phyloP scores from a whole-genome alignment of 805 yeast species.

The Pichia thaimueangensis region DNA sequence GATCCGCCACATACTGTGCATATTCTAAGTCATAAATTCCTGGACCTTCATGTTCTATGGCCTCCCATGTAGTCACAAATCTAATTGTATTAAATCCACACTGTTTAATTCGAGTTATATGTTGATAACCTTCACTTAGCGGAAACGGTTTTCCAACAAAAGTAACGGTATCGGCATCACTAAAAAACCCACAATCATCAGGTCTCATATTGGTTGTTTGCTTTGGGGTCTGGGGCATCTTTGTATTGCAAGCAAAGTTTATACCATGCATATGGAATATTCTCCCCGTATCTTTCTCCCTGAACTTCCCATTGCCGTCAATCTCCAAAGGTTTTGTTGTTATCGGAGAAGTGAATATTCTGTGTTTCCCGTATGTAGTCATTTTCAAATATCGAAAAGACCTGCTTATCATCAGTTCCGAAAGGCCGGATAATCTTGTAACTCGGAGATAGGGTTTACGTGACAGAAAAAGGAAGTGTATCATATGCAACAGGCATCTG shows the following conservation, averaged over 20 bases:
- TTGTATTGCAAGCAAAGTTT: constrained; percentile 70
- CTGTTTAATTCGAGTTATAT: constrained; percentile 61
- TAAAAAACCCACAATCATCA: constrained; percentile 45
- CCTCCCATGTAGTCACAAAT: constrained; percentile 84
- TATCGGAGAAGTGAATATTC: constrained; percentile 3
- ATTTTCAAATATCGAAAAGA: too few relatives aligned
- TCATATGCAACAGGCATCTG: too few relatives aligned
- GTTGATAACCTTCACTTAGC: constrained; percentile 61
- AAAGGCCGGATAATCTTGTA: too few relatives aligned
- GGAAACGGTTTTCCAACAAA: constrained; percentile 82
- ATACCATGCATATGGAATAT: constrained; percentile 68
- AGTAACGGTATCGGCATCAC: constrained; percentile 65
- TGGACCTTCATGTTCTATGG: constrained; percentile 84
- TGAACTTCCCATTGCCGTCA: constrained; percentile 51
- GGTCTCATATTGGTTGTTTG: constrained; percentile 36
- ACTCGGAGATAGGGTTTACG: too few relatives aligned
- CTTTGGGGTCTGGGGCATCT: constrained; percentile 57
- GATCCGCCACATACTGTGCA: constrained; percentile 58
- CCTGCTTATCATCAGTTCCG: too few relatives aligned
- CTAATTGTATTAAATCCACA: constrained; percentile 81
- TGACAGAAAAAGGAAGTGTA: too few relatives aligned
- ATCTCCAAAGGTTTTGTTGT: constrained; percentile 23
- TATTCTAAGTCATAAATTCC: constrained; percentile 73
- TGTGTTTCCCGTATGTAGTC: constrained; percentile 3
- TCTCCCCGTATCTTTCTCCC: constrained; percentile 46